Evolutionary conservation across 495 filamentous ascomycete genomes (phyloP).

Genomic region (Delitschia confertaspora): DNA sequence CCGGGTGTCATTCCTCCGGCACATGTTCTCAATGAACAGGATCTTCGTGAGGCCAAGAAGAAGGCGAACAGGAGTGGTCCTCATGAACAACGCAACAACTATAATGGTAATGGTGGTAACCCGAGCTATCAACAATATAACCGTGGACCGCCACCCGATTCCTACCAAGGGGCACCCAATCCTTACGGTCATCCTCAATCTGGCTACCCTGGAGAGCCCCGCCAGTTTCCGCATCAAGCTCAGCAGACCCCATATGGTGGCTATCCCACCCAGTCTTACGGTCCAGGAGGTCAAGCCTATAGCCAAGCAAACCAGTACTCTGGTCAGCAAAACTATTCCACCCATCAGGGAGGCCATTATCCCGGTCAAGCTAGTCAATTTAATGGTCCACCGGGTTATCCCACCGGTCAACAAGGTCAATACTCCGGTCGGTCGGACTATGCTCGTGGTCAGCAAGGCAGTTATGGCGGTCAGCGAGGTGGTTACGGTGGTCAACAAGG

Average conservation of each 20-base stretch:
- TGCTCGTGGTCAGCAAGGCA: not conserved
- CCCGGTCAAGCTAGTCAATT: no score
- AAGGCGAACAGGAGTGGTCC: constrained; percentile 6
- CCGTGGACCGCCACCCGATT: not conserved
- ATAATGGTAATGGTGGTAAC: constrained; percentile 2
- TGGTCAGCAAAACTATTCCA: not conserved
- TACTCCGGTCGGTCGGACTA: not conserved
- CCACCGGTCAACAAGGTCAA: not conserved
- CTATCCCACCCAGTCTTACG: not conserved
- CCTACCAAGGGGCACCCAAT: not conserved
- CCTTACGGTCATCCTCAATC: not conserved
- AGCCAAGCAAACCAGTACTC: not conserved
- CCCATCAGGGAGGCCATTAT: no score
- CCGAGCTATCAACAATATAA: not conserved
- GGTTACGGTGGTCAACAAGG: constrained; percentile 1
- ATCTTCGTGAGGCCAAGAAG: constrained; percentile 50
- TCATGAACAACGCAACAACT: constrained; percentile 1
- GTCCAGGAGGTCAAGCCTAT: not conserved
- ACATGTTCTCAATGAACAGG: constrained; percentile 60
- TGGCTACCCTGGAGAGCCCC: not conserved
- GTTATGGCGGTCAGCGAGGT: constrained; percentile 4
- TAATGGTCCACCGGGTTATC: not conserved
- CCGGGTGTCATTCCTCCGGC: constrained; percentile 65
- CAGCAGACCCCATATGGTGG: not conserved
- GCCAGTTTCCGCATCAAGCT: not conserved